A percentile compares a stretch with the other conserved stretches of the same genome.
Conservation (phyloP, 495 filamentous ascomycete genomes). For the Gamarada debralockiae region DNA sequence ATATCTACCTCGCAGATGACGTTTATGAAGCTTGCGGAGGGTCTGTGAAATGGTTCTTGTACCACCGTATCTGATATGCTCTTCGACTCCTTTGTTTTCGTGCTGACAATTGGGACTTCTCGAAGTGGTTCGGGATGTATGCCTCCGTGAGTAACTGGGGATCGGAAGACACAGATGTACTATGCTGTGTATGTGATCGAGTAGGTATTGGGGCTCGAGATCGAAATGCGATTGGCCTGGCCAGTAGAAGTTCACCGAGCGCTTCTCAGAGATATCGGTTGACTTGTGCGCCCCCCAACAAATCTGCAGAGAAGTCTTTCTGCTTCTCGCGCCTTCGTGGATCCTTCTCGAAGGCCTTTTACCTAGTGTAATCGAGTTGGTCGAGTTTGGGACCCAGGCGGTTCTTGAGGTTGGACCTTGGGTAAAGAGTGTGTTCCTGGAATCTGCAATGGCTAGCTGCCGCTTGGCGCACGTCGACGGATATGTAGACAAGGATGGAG, state of each 20-base stretch:
- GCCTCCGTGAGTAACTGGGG: too few relatives aligned
- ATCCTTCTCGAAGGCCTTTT: conserved; percentile 2
- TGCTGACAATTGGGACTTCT: conserved; percentile 1
- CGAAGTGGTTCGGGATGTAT: neutral
- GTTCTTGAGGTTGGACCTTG: neutral
- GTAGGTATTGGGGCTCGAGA: conserved; percentile 1
- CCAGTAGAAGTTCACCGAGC: neutral
- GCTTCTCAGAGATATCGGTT: conserved; percentile 7
- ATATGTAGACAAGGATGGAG: conserved; percentile 15
- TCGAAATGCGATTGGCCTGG: neutral
- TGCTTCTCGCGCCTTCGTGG: conserved; percentile 4
- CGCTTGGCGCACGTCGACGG: conserved; percentile 14
- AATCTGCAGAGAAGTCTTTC: neutral
- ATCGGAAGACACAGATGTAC: too few relatives aligned
- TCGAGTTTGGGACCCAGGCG: neutral
- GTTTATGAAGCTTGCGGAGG: neutral
- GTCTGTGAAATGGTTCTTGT: conserved; percentile 11
- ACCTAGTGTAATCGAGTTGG: conserved; percentile 2
- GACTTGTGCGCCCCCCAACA: neutral
- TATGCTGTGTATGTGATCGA: neutral
- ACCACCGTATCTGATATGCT: neutral
- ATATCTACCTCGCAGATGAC: neutral
- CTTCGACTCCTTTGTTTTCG: neutral
- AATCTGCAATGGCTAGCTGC: conserved; percentile 15
- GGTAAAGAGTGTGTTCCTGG: conserved; percentile 1